Evolutionary conservation across 2,329 filamentous ascomycete species (phyloP), one percentile per base, ranked within the genome.

Genomic region (Epichloe gansuensis): DNA sequence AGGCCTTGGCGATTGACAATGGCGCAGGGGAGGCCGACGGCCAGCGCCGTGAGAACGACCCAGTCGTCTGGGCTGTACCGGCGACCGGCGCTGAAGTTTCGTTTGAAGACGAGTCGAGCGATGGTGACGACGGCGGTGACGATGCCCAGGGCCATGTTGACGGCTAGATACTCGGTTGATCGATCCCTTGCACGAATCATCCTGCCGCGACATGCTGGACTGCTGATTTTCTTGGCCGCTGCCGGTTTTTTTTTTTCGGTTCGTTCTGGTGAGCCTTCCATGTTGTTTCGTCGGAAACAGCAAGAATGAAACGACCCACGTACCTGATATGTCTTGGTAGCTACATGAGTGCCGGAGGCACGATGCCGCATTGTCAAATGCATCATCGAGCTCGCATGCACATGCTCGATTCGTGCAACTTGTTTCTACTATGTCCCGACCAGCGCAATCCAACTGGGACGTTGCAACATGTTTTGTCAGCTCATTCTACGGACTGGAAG

Each of bases 121-220:
- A 68, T 56, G 12, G 66, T 58, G 27, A 71, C 60, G 54, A 71
- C 67, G 53, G 64, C 57, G 52, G 58, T 64, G 8, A 66, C 62
- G 5, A 72, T 38, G 36, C 43, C 43, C 4, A 53, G 48, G n/a
- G 34, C 21, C 35, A 50, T 12, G 39, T 53, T 53, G 25, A 47
- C 6, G 23, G 13, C 42, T 8, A 50, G 35, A 15, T 53, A 50
- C 15, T 41, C 36, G 35, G 3, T 9, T 3, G 51, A n/a, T 27
- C 34, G 43, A 25, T 49, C 41, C 35, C 46, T 15, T 34, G 3
- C n/a, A 3, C 23, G 36, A 8, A 27, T 11, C 15, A 8, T 25
- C 15, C 7, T 4, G 43, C 42, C 47, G 17, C 23, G 11, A 13
- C 51, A 53, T 31, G 51, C 42, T 17, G 47, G 31, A 21, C 21